phyloP scores from a whole-genome alignment of 129 eudicot genomes.

The Flaveria ramosissima region DNA sequence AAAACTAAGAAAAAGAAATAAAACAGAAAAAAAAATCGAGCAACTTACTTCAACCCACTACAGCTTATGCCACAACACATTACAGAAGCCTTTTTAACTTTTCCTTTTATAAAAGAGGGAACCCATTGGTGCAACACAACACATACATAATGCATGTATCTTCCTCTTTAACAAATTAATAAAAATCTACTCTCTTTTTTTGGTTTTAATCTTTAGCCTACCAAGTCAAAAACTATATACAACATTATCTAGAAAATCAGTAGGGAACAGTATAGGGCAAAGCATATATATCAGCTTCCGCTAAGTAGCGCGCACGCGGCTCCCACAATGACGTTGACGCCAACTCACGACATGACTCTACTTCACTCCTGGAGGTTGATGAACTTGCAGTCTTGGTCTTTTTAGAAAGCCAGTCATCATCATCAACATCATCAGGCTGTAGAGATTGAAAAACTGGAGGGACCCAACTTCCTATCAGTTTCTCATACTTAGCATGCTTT shows the following conservation, averaged over 20 bases:
- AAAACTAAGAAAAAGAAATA: no score
- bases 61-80: no score
- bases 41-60: no score
- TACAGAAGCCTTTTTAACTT: background rate
- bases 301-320: conserved; percentile 54
- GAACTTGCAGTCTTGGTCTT: conserved; percentile 14
- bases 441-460: conserved; percentile 28
- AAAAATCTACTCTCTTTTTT: conserved; percentile 11
- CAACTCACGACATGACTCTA: conserved; percentile 22
- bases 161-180: conserved; percentile 29
- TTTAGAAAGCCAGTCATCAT: conserved; percentile 54
- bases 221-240: conserved; percentile 30
- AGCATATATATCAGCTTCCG: conserved; percentile 59
- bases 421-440: conserved; percentile 32
- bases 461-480: conserved; percentile 43
- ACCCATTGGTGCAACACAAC: background rate
- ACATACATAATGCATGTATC: background rate
- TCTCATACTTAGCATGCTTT: conserved; percentile 22
- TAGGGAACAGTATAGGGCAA: conserved; percentile 72
- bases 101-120: background rate
- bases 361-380: background rate
- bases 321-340: conserved; percentile 25
- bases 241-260: conserved; percentile 29
- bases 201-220: conserved; percentile 6
- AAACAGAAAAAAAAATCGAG: no score